Base-by-base conservation (phyloP, 805 yeast genomes). In the Yarrowia deformans region DNA sequence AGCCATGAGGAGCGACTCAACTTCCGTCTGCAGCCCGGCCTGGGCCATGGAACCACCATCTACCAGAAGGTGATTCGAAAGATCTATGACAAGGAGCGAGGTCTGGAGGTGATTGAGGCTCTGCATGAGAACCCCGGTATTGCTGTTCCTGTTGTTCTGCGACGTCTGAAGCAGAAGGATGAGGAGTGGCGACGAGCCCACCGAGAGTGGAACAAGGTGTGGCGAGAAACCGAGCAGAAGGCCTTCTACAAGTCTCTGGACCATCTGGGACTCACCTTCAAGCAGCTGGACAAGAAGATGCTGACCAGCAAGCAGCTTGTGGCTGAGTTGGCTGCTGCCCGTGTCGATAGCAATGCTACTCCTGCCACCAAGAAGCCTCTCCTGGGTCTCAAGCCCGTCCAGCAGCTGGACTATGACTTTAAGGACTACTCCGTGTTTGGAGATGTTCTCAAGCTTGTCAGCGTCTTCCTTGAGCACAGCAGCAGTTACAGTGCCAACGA, bases 181-280 rank as follows among this genome's bases (percentile, higher is more conserved):
- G 98, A 95, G 79, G 99, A 95, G 79, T 95, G 99, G 99, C 90
- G 92, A 79, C 87, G 97, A 71, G 93, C 97, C 1, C 99, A 94
- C 75, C 87, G 98, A 74, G 98, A 95, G 78, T 95, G 99, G 98
- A 94, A 94, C 80, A 94, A 94, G 77, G 97, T 93, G 14, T 95
- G 99, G 99, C 88, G 99, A 76, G 98, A 94, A 79, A 88, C 96
- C 80, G 99, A 95, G 79, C 97, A 93, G 76, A 93, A 92, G 75
- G 97, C 93, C 0, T 93, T 90, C 78, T 91, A 88, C 82, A 95
- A 95, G 79, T 91, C 97, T 1, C 83, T 95, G 72, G 99, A 95
- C 77, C 99, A 95, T 78, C 82, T 94, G 71, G 99, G 99, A 0
- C 84, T 95, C 74, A 93, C 98, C 0, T 95, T 95, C 82, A 95